Evolutionary conservation across 768 basidiomycete genomes (phyloP), one percentile per base, ranked within the genome.

Genomic region (Tulasnella sp.): DNA sequence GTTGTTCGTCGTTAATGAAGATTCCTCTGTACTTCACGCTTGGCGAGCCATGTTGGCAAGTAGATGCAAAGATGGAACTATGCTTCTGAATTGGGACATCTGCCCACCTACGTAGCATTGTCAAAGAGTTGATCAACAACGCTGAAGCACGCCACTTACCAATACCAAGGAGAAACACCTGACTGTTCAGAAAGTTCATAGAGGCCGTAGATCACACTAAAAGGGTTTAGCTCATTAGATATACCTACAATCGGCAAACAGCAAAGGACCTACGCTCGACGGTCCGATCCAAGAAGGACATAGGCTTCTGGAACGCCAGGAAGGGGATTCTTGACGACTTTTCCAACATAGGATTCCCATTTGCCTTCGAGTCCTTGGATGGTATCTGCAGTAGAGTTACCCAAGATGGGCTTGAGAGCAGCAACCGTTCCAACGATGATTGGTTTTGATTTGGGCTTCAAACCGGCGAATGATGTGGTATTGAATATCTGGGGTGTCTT

Each of bases 1-100:
- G 83, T 58, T 81, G 77, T 60, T 85, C 83, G 57, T 85, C 81
- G 60, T 85, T 85, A 55, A 85, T 64, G 68, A 85, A 64, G 37
- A 83, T 73, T 12, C 76, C 82, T 29, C 81, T 73, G 58, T 79
- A 83, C 59, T 81, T 76, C 51, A 84, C 78, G 6, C 75, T 76
- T 2, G 82, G 81, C 13, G 69, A 59, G 35, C 78, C 81, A 63
- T 82, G 79, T 5, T 65, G 53, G 53, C 69, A 70, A 0, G 66
- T 33, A 8, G 55, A 37, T 37, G 55, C 71, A 56, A 72, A 76
- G 22, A 83, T 54, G 31, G 73, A 62, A 8, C 67, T 60, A 29
- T 78, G 71, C 29, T 68, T 65, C 13, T 71, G 72, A 1, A 72
- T 69, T 6, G 78, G 78, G n/a, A 81, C 81, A 61, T 85, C 81